phyloP scores from a whole-genome alignment of 2,329 filamentous ascomycete species.

The Ophiosphaerella narmari region DNA sequence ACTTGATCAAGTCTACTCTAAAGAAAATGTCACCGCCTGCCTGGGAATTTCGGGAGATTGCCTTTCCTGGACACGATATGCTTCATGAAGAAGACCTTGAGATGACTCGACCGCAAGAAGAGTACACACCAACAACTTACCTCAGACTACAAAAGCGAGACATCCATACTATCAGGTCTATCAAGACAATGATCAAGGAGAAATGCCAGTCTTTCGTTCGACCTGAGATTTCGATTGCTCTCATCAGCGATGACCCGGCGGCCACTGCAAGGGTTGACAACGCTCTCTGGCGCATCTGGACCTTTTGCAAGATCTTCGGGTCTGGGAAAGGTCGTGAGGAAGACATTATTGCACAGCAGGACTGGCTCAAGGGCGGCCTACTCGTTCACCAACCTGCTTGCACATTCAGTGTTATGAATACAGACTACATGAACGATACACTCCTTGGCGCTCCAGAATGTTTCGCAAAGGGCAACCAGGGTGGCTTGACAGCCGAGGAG shows the following conservation, averaged over 20 bases:
- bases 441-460: slow-evolving; percentile 60
- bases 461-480: slow-evolving; percentile 62
- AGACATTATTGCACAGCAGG: slow-evolving; percentile 63
- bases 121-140: slow-evolving; percentile 60
- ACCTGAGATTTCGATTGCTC: slow-evolving; percentile 59
- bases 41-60: slow-evolving; percentile 65
- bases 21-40: slow-evolving; percentile 61
- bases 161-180: slow-evolving; percentile 56
- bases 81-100: slow-evolving; percentile 47
- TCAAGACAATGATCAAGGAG: slow-evolving; percentile 62
- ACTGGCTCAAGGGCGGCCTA: slow-evolving; percentile 65
- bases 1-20: slow-evolving; percentile 57
- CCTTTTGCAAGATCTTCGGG: slow-evolving; percentile 68
- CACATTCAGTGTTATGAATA: slow-evolving; percentile 54
- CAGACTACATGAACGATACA: slow-evolving; percentile 58
- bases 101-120: slow-evolving; percentile 53
- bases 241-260: slow-evolving; percentile 53
- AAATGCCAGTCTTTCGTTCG: slow-evolving; percentile 61
- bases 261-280: slow-evolving; percentile 61
- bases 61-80: slow-evolving; percentile 55
- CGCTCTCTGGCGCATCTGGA: slow-evolving; percentile 69
- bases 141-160: slow-evolving; percentile 58
- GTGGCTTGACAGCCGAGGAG: slow-evolving; percentile 59
- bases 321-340: slow-evolving; percentile 62
- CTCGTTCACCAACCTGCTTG: slow-evolving; percentile 55